Evolutionary conservation across 371 early-diverging fungal genomes (phyloP).

Genomic region (Mortierella sp.): DNA sequence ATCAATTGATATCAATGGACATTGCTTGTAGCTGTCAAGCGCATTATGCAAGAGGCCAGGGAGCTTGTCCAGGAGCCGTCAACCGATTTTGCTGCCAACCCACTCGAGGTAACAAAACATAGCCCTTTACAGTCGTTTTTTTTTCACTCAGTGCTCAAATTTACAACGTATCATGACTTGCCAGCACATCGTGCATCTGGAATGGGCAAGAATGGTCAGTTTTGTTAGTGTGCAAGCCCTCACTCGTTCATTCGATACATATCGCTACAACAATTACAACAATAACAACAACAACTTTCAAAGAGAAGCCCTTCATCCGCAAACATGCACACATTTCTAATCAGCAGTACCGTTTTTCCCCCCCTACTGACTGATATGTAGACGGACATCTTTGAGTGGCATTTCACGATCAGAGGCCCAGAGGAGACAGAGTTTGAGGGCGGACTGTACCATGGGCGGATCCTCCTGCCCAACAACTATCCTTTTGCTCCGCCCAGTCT

Average conservation of each 20-base stretch:
- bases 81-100: constrained; percentile 71
- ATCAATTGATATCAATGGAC: background rate
- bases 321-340: background rate
- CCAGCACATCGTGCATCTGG: background rate
- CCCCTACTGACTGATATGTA: constrained; percentile 31
- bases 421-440: constrained; percentile 88
- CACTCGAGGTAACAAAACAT: constrained; percentile 65
- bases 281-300: background rate
- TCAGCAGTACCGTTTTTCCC: background rate
- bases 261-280: background rate
- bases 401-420: constrained; percentile 94
- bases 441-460: constrained; percentile 87
- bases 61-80: constrained; percentile 69
- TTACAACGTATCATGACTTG: background rate
- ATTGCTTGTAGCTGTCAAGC: constrained; percentile 65
- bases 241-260: too few species aligned
- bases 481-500: constrained; percentile 96
- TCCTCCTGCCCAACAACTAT: constrained; percentile 88
- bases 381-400: constrained; percentile 92
- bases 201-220: background rate
- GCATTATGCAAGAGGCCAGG: constrained; percentile 77
- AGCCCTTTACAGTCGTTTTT: background rate
- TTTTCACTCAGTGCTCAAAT: background rate
- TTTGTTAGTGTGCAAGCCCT: background rate
- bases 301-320: background rate